These are phyloP conservation scores for Xylaria nigripes DNA, from an alignment of 495 filamentous ascomycete species.

Conservation along the genomic window DNA sequence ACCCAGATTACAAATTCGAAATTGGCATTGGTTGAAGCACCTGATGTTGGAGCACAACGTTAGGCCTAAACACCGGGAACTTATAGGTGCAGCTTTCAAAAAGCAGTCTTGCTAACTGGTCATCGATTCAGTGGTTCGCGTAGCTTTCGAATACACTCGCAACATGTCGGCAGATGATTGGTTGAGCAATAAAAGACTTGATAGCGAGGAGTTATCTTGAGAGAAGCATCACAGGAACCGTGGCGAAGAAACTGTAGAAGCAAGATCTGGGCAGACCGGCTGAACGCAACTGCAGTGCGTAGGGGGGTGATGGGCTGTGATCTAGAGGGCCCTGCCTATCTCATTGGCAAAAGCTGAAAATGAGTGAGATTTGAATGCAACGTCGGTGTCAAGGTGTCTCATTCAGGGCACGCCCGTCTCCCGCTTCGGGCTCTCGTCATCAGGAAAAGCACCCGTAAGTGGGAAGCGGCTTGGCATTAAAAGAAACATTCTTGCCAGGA, in stretches of 20 bases:
- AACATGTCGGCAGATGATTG: constrained; percentile 21
- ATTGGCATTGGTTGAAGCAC: not conserved
- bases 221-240: not conserved
- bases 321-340: not conserved
- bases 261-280: constrained; percentile 6
- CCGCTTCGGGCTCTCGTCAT: constrained; percentile 5
- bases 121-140: constrained; percentile 18
- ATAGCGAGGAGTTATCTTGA: constrained; percentile 3
- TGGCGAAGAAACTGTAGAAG: not conserved
- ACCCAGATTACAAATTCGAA: not conserved
- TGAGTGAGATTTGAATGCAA: constrained; percentile 6
- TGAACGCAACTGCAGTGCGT: not conserved
- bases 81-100: not conserved
- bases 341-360: constrained; percentile 8
- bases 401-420: not conserved
- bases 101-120: not conserved
- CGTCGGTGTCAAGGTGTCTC: constrained; percentile 8
- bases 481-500: not conserved
- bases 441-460: not conserved
- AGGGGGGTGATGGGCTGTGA: not conserved
- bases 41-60: not conserved
- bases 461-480: not conserved
- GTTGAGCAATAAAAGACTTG: constrained; percentile 7
- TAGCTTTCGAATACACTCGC: constrained; percentile 22
- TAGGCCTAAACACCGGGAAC: not conserved